Evolutionary conservation across 371 early-diverging fungal genomes (phyloP), one percentile per base, ranked within the genome.

Genomic region (Catenaria anguillulae): DNA sequence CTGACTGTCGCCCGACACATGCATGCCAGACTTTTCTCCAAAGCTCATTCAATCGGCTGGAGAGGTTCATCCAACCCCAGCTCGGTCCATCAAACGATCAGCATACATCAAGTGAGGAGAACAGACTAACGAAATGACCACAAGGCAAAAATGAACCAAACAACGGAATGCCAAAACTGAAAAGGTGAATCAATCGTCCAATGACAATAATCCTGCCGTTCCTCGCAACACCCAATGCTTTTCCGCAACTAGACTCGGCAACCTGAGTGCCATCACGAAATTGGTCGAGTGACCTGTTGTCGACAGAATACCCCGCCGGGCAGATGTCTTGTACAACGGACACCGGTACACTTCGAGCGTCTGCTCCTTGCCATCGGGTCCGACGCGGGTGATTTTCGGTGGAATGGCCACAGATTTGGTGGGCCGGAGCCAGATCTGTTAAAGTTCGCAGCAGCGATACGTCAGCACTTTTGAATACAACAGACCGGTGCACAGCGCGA

Each of bases 201-300:
- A 10, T 19, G 43, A 42, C 61, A 80, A 70, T 61, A 80, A 72
- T 33, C 69, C 65, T 13, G 80, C 80, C 15, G 76, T 76, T 6
- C 81, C 81, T 4, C 78, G 64, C 36, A 68, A 73, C 26, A 78
- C 66, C 81, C 81, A 81, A 63, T 81, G 74, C 56, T 67, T 67
- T 31, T 66, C 65, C 0, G 71, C 69, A 33, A 67, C 64, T 24
- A 63, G 55, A 4, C 75, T 74, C 12, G 69, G 69, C 33, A 81
- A 56, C 35, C 62, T 56, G 55, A 81, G 66, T 21, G 60, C 68
- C 71, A 79, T 73, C 4, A 80, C 81, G 59, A 66, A 80, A 64
- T 80, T 80, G 2, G 81, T 80, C 2, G 75, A 75, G 61, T 80
- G 81, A 13, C 77, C 77, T 15, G 78, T 76, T 2, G 80, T 80